Evolutionary conservation across 352 stramenopile genomes (phyloP).

Genomic region (Phytopythium sindhum): DNA sequence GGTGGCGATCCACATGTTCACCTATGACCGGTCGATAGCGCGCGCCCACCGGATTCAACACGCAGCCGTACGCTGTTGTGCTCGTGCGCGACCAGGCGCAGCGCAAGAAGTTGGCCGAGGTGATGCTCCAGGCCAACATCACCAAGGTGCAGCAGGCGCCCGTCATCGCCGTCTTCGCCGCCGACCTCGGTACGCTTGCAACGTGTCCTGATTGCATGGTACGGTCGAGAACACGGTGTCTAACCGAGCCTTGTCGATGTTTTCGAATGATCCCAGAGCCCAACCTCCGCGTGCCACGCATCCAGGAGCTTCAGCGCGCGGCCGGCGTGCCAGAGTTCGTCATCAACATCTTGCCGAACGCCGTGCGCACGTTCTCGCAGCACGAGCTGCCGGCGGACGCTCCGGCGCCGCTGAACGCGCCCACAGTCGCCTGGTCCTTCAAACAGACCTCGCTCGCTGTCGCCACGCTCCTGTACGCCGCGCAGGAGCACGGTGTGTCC

Average conservation of each 20-base stretch:
- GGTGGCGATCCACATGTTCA: not conserved
- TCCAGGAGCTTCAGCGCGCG: conserved; percentile 65
- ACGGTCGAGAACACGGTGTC: not conserved
- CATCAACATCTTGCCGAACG: conserved; percentile 57
- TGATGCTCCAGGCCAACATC: conserved; percentile 73
- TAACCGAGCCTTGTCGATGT: not conserved
- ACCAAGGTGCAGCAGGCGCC: conserved; percentile 72
- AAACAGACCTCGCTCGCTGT: conserved; percentile 80
- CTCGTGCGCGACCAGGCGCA: conserved; percentile 67
- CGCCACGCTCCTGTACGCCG: conserved; percentile 63
- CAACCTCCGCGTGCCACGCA: conserved; percentile 55
- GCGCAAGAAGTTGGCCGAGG: conserved; percentile 58
- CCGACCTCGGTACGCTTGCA: conserved; percentile 47
- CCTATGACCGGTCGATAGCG: conserved; percentile 21
- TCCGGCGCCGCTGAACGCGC: conserved; percentile 51
- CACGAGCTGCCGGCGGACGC: conserved; percentile 3
- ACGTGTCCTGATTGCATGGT: not conserved
- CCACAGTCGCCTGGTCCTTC: conserved; percentile 73
- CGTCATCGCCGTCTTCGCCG: conserved; percentile 74
- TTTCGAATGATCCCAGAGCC: conserved; percentile 37
- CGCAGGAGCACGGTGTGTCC: conserved; percentile 57
- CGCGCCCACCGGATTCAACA: conserved; percentile 76
- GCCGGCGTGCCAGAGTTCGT: conserved; percentile 46
- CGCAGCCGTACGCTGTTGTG: conserved; percentile 71
- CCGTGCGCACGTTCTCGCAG: conserved; percentile 58